Evolutionary conservation across 495 filamentous ascomycete species (phyloP).

Genomic region (Mytilinidion resinicola): DNA sequence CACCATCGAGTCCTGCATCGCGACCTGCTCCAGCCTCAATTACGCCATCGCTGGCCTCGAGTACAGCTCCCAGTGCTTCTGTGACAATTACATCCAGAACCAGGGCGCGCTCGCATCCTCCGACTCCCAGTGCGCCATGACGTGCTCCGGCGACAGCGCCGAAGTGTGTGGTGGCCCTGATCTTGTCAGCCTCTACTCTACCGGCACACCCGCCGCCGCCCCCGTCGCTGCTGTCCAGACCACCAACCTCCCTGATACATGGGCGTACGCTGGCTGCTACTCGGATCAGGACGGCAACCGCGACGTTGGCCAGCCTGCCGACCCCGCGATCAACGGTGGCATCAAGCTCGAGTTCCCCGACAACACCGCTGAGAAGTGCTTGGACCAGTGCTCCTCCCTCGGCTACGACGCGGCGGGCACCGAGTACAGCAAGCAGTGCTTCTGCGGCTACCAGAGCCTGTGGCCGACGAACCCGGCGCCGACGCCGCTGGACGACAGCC

Average conservation of each 20-base stretch:
- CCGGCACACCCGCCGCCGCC: neutral
- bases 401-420: conserved; percentile 8
- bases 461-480: neutral
- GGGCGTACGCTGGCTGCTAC: conserved; percentile 10
- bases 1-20: conserved; percentile 7
- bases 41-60: conserved; percentile 9
- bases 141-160: conserved; percentile 35
- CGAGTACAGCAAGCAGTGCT: conserved; percentile 9
- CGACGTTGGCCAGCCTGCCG: neutral
- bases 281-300: neutral
- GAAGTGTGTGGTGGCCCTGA: conserved; percentile 42
- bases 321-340: too few relatives aligned
- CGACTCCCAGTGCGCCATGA: conserved; percentile 19
- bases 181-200: conserved; percentile 36
- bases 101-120: conserved; percentile 2
- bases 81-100: conserved; percentile 5
- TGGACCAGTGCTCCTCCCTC: conserved; percentile 1
- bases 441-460: neutral
- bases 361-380: conserved; percentile 5
- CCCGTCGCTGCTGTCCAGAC: neutral
- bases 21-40: neutral
- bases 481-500: neutral
- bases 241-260: neutral
- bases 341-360: neutral
- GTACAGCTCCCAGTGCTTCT: conserved; percentile 13